Conservation (phyloP, 2,329 filamentous ascomycete genomes). For the Aspergillus sergii region DNA sequence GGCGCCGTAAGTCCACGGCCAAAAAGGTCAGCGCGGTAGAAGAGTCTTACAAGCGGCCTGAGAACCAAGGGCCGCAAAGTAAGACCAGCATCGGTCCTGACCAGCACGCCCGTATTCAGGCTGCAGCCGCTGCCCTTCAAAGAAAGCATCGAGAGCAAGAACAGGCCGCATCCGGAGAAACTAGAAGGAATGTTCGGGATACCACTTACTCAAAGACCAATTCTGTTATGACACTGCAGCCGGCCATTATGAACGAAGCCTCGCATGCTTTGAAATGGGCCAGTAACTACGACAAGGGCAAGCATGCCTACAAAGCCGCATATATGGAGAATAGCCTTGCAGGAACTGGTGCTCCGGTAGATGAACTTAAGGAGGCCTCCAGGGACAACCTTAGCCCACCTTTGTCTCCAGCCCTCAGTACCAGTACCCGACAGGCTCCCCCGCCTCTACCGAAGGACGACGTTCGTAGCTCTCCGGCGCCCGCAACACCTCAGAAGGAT, state of each 20-base stretch:
- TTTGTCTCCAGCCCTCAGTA: constrained; percentile 26
- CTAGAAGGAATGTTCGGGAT: constrained; percentile 58
- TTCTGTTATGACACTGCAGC: constrained; percentile 86
- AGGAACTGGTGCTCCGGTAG: constrained; percentile 64
- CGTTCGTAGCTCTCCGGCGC: constrained; percentile 28
- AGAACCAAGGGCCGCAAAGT: constrained; percentile 60
- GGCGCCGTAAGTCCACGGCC: constrained; percentile 70
- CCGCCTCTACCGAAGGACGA: constrained; percentile 37
- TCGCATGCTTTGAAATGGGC: constrained; percentile 97
- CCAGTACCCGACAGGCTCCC: constrained; percentile 32
- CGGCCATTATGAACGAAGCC: constrained; percentile 80
- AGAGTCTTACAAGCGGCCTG: constrained; percentile 55
- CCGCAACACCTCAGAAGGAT: constrained; percentile 28
- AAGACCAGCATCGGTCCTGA: constrained; percentile 86
- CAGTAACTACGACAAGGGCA: constrained; percentile 93
- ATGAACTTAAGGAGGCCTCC: constrained; percentile 41
- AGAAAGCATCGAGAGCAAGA: constrained; percentile 66
- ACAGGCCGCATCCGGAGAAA: constrained; percentile 49
- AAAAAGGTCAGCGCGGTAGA: constrained; percentile 58
- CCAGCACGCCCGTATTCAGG: constrained; percentile 90
- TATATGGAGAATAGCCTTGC: constrained; percentile 76
- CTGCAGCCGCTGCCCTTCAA: constrained; percentile 82
- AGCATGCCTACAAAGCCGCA: constrained; percentile 79
- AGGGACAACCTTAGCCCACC: constrained; percentile 38
- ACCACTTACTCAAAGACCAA: constrained; percentile 73